Evolutionary conservation across 805 yeast species (phyloP).

Genomic region (Scheffersomyces ergatensis): DNA sequence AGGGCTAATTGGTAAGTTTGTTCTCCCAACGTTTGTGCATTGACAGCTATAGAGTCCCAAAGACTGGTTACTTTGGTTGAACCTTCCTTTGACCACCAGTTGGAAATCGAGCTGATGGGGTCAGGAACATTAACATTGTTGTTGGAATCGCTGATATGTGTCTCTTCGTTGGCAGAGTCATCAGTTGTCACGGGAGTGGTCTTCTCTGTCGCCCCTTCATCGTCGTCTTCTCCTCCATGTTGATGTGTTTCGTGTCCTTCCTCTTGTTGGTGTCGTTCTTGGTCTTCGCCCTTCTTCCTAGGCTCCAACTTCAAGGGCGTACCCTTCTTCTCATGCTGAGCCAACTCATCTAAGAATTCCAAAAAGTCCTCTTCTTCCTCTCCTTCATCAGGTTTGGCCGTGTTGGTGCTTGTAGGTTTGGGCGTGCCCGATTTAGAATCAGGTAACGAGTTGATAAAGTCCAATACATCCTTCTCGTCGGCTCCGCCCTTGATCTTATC

Average conservation of each 20-base stretch:
- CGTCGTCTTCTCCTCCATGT: neutral
- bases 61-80: constrained; percentile 61
- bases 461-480: constrained; percentile 64
- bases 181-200: constrained; percentile 3
- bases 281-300: constrained; percentile 10
- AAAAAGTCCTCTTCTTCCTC: constrained; percentile 53
- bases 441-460: constrained; percentile 77
- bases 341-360: constrained; percentile 66
- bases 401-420: constrained; percentile 17
- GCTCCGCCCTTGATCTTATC: neutral
- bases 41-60: constrained; percentile 65
- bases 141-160: no score
- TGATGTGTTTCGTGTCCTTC: neutral
- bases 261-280: constrained; percentile 16
- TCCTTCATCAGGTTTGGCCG: constrained; percentile 10
- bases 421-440: constrained; percentile 44
- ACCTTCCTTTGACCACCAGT: constrained; percentile 78
- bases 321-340: constrained; percentile 51
- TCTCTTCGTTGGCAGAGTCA: constrained; percentile 1
- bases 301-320: constrained; percentile 33
- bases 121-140: constrained; percentile 33
- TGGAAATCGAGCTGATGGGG: constrained; percentile 63
- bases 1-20: constrained; percentile 50
- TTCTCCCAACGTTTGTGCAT: constrained; percentile 48
- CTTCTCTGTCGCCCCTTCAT: constrained; percentile 1